Conservation (phyloP, 148 eudicot genomes). For the Fagopyrum homotropicum region DNA sequence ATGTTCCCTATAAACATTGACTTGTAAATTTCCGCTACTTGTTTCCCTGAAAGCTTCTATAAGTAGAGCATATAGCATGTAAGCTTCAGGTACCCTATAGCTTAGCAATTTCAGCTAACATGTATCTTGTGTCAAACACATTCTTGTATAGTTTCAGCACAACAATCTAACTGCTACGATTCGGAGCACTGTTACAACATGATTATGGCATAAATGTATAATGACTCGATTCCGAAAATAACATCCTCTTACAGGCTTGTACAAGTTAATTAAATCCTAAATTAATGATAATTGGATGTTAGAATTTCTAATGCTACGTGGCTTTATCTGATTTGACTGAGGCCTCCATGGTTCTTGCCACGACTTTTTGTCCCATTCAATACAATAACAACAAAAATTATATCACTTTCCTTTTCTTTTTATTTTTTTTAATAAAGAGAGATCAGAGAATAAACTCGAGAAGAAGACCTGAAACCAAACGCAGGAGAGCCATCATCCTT, state of each 20-base stretch:
- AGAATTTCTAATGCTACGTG: neutral
- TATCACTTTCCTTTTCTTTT: no score
- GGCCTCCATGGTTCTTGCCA: neutral
- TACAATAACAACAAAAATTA: neutral
- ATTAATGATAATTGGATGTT: neutral
- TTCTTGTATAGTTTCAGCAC: neutral
- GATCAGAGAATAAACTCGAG: neutral
- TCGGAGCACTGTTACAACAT: neutral
- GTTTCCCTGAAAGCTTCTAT: no score
- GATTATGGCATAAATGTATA: neutral
- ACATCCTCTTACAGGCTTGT: neutral
- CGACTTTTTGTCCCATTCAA: slow-evolving; percentile 2
- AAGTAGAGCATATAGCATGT: no score
- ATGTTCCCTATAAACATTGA: no score
- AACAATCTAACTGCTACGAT: neutral
- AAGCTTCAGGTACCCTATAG: no score
- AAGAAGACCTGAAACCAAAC: neutral
- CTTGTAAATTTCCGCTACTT: no score
- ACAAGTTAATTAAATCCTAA: neutral
- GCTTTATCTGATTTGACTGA: neutral
- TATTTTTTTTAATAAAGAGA: neutral
- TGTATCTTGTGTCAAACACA: neutral
- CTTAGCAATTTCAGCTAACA: no score
- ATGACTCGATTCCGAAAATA: neutral
- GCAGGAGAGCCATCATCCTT: neutral